Percentiles rank a stretch among this genome's conserved stretches.
These are phyloP conservation scores for Trametes meyenii DNA, from an alignment of 768 basidiomycete genomes.

Conservation along the genomic window DNA sequence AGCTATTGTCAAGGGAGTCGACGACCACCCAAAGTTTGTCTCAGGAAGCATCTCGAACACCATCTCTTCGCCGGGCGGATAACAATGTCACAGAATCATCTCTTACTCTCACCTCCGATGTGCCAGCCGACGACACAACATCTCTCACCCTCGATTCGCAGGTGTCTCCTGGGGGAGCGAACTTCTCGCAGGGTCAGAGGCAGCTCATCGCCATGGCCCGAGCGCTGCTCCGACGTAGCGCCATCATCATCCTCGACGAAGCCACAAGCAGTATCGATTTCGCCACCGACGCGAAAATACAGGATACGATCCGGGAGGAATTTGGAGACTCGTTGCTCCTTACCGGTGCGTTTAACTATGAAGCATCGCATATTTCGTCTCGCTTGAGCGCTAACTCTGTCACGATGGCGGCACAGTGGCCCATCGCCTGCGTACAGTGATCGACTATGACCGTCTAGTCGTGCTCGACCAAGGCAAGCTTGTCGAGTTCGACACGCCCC, in stretches of 20 bases:
- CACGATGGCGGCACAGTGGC: conserved; percentile 48
- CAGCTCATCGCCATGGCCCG: conserved; percentile 88
- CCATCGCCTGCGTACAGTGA: conserved; percentile 74
- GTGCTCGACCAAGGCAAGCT: conserved; percentile 69
- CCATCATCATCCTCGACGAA: conserved; percentile 79
- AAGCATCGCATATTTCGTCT: not conserved
- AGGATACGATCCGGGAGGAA: conserved; percentile 83
- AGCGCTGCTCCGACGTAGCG: conserved; percentile 71
- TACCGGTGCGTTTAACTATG: conserved; percentile 53
- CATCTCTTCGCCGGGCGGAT: conserved; percentile 47
- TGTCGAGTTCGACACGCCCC: conserved; percentile 55
- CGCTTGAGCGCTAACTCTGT: conserved; percentile 4
- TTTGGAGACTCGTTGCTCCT: conserved; percentile 75
- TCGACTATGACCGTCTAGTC: conserved; percentile 79
- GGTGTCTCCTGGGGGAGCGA: conserved; percentile 83
- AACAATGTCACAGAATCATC: conserved; percentile 38
- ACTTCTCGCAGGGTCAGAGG: conserved; percentile 91
- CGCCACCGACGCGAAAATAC: conserved; percentile 88
- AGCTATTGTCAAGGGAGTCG: conserved; percentile 61
- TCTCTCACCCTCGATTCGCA: conserved; percentile 71
- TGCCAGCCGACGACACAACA: conserved; percentile 60
- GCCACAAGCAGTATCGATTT: conserved; percentile 88
- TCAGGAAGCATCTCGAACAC: conserved; percentile 46
- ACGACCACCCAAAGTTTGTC: conserved; percentile 54
- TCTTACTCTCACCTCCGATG: conserved; percentile 40